Evolutionary conservation across 495 filamentous ascomycete genomes (phyloP), one percentile per base, ranked within the genome.

Genomic region (Neurospora sp.): DNA sequence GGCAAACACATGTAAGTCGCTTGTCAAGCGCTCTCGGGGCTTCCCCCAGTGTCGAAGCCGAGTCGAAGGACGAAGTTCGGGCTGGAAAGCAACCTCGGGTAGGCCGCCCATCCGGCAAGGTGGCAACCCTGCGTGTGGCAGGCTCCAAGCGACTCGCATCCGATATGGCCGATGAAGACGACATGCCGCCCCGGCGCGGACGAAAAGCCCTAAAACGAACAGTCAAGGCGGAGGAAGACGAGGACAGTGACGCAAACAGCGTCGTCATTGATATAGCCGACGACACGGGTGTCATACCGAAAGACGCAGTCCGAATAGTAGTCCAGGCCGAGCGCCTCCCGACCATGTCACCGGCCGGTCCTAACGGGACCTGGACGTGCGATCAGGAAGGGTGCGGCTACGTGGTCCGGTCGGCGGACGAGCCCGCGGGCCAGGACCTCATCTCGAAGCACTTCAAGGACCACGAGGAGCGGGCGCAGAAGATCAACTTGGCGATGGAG

Each of bases 321-420:
- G 77, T 86, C 41, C 76, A 78, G 71, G 78, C 85, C 45, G 84
- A 86, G 45, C 82, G 78, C 68, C 72, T 85, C 69, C 85, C 83
- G 22, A 86, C 81, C 40, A 83, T 78, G 70, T 81, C 77, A 2
- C 82, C 82, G 27, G 83, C 86, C 70, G 86, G 85, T 1, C 88
- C 88, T 9, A 85, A 90, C 65, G 89, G 91, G 68, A 87, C 87
- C 1, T 95, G 92, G 91, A 83, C 82, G 12, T 96, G 93, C 77
- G 86, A 87, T 39, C 86, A 92, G 71, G 87, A 88, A 41, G 91
- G 87, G 38, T 96, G 93, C 79, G 78, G 78, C 38, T 88, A 89
- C 71, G 82, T 89, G 40, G 86, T 93, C 31, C 85, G 88, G 75
- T 86, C 84, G 38, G 89, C 88, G 31, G 87, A 88, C 65, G 84